Evolutionary conservation across 306 rosid genomes (phyloP).

Genomic region (Fagus crenata): DNA sequence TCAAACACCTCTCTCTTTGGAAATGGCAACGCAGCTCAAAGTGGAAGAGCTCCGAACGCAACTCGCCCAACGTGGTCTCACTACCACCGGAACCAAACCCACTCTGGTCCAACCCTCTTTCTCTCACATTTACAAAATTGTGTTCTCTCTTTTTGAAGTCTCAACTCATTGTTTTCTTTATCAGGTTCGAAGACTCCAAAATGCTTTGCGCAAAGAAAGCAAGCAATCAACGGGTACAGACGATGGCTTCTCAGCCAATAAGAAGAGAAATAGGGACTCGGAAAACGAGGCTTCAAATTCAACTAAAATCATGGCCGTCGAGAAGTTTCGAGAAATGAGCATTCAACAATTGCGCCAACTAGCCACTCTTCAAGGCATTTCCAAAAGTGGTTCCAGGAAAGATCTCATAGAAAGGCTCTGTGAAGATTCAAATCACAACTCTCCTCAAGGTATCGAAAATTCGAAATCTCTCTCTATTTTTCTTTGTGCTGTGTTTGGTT

Average conservation of each 20-base stretch:
- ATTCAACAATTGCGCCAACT: slow-evolving; percentile 40
- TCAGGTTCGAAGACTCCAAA: slow-evolving; percentile 65
- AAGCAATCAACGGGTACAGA: slow-evolving; percentile 5
- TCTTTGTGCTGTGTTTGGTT: slow-evolving; percentile 11
- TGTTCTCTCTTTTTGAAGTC: neutral
- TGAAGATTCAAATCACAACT: slow-evolving; percentile 29
- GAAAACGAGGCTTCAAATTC: slow-evolving; percentile 28
- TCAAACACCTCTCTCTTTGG: neutral
- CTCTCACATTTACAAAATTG: neutral
- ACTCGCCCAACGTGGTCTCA: slow-evolving; percentile 71
- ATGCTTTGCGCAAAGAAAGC: slow-evolving; percentile 53
- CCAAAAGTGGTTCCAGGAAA: slow-evolving; percentile 44
- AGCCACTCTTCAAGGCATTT: slow-evolving; percentile 43
- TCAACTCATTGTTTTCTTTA: neutral
- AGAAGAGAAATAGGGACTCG: slow-evolving; percentile 50
- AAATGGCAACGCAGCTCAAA: slow-evolving; percentile 67
- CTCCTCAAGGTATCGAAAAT: slow-evolving; percentile 31
- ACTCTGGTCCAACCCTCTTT: slow-evolving; percentile 45
- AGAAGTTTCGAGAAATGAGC: slow-evolving; percentile 43
- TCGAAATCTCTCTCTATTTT: neutral
- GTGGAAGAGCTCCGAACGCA: slow-evolving; percentile 73
- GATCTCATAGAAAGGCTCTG: slow-evolving; percentile 45
- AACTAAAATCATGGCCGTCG: slow-evolving; percentile 36
- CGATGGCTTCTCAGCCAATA: slow-evolving; percentile 25
- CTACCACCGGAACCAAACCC: slow-evolving; percentile 65